A percentile compares a stretch with the other conserved stretches of the same genome.
Conservation (phyloP, 2,329 filamentous ascomycete species). For the Blastomyces percursus region DNA sequence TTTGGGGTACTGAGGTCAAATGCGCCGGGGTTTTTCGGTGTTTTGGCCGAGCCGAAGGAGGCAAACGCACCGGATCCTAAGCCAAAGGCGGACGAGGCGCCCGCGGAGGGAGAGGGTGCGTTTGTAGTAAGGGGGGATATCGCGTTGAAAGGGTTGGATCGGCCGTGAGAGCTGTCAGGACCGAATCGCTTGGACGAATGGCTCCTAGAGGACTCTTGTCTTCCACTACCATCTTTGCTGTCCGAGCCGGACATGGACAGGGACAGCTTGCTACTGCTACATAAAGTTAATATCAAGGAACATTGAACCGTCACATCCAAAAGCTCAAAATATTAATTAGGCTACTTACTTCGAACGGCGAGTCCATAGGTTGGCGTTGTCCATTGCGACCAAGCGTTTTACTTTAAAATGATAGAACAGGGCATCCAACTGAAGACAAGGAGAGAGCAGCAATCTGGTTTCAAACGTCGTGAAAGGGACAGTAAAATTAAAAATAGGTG, state of each 20-base stretch:
- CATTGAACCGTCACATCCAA: neutral
- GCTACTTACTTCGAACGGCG: conserved; percentile 37
- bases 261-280: conserved; percentile 78
- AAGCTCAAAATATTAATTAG: conserved; percentile 7
- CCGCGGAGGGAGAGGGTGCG: conserved; percentile 62
- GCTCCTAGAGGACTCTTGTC: conserved; percentile 50
- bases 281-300: conserved; percentile 20
- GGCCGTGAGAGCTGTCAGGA: conserved; percentile 58
- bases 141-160: conserved; percentile 66
- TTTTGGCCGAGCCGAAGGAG: conserved; percentile 78
- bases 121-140: conserved; percentile 59
- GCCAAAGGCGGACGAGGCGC: conserved; percentile 80
- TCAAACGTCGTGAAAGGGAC: neutral
- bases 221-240: conserved; percentile 42
- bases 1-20: conserved; percentile 54
- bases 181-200: conserved; percentile 64
- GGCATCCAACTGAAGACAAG: neutral
- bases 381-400: conserved; percentile 23
- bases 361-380: conserved; percentile 42
- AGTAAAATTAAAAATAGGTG: neutral
- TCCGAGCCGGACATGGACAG: conserved; percentile 60
- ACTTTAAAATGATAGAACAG: neutral
- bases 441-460: neutral
- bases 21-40: conserved; percentile 71
- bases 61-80: conserved; percentile 92